Percentiles rank a stretch among this genome's conserved stretches.
phyloP scores from a whole-genome alignment of 1,284 basidiomycete species.

The Sporisorium iseilematis-ciliati region DNA sequence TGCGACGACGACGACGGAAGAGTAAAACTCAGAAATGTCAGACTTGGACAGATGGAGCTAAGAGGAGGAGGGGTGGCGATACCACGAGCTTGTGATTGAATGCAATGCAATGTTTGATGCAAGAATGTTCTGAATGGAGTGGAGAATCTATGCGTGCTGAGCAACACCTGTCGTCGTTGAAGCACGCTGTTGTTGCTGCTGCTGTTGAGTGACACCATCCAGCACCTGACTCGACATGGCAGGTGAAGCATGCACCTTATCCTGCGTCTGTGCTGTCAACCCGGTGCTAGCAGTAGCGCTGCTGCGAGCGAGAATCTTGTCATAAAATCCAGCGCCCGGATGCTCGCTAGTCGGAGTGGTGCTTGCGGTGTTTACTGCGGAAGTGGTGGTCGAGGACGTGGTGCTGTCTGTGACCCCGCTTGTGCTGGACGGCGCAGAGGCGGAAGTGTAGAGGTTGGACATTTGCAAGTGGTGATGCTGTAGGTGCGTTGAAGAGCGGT shows the following conservation, averaged over 20 bases:
- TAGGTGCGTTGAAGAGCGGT: background rate
- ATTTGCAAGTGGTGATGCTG: background rate
- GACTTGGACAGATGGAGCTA: too few relatives aligned
- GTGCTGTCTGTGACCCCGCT: constrained; percentile 2
- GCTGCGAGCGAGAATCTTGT: constrained; percentile 2
- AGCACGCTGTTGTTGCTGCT: background rate
- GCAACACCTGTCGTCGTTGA: background rate
- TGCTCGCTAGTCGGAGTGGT: constrained; percentile 35
- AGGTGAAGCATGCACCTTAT: background rate
- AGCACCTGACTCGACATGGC: too few relatives aligned
- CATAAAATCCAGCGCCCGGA: background rate
- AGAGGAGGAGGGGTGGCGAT: too few relatives aligned
- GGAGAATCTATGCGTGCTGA: background rate
- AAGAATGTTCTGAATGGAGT: background rate
- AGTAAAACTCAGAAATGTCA: too few relatives aligned
- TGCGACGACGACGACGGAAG: background rate
- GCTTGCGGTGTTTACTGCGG: constrained; percentile 18
- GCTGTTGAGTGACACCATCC: background rate
- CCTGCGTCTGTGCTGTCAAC: background rate
- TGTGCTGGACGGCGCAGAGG: constrained; percentile 1
- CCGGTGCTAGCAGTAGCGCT: background rate
- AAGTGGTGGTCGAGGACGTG: constrained; percentile 7
- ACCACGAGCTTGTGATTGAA: too few relatives aligned
- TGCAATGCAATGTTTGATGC: too few relatives aligned
- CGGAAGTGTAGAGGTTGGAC: background rate